These are phyloP conservation scores for Odonthalia washingtoniensis DNA, from an alignment of 31 red algal species.

Conservation along the genomic window DNA sequence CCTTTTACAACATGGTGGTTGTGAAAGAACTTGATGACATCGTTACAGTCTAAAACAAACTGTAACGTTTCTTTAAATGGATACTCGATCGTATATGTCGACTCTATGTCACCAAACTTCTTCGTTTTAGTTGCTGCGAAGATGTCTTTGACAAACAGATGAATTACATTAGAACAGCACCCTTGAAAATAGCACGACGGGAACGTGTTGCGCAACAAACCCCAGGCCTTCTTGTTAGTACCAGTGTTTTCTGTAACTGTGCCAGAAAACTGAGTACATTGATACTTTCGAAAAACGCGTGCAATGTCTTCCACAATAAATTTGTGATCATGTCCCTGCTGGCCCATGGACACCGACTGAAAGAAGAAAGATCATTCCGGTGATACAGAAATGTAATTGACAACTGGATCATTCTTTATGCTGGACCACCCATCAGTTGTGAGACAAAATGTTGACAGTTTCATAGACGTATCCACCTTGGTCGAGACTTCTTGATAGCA, in stretches of 20 bases:
- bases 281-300: neutral
- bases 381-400: neutral
- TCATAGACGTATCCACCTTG: neutral
- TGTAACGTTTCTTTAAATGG: neutral
- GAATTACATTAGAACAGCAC: neutral
- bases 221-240: neutral
- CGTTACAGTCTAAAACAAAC: neutral
- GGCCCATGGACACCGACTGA: neutral
- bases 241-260: neutral
- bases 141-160: neutral
- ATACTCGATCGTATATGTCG: neutral
- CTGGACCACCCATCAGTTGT: neutral
- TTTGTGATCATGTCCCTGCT: slow-evolving; percentile 2
- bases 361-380: neutral
- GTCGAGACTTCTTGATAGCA: neutral
- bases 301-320: too few species aligned
- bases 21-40: neutral
- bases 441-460: neutral
- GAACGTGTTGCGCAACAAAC: neutral
- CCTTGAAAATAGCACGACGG: neutral
- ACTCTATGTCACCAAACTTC: neutral
- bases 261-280: neutral
- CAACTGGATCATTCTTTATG: neutral
- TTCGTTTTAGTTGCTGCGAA: neutral
- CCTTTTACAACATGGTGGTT: neutral